Conservation (phyloP, 768 basidiomycete species). For the Pisolithus microcarpus region DNA sequence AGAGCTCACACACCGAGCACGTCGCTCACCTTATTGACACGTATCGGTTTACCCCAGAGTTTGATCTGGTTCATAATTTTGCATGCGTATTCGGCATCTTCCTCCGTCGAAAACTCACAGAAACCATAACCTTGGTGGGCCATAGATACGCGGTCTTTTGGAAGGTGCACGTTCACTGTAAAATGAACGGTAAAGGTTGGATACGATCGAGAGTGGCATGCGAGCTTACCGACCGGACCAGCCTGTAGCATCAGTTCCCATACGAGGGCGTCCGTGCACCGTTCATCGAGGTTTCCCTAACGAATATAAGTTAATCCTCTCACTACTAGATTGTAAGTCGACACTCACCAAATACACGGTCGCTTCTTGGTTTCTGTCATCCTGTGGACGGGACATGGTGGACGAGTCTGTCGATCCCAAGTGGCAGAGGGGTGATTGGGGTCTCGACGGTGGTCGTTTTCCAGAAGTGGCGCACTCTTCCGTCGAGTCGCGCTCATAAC, state of each 20-base stretch:
- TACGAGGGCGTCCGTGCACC: constrained; percentile 85
- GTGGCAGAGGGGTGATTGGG: no score
- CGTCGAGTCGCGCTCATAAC: no score
- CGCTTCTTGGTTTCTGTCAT: constrained; percentile 88
- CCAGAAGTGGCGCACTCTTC: no score
- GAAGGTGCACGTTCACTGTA: constrained; percentile 92
- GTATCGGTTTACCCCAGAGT: constrained; percentile 95
- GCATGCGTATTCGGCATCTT: constrained; percentile 99
- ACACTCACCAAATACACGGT: constrained; percentile 71
- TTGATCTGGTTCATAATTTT: constrained; percentile 99
- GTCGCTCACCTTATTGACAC: constrained; percentile 91
- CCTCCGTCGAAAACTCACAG: constrained; percentile 98
- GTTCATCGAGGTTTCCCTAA: constrained; percentile 95
- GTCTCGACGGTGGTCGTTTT: no score
- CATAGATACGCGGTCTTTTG: constrained; percentile 98
- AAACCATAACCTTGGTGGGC: constrained; percentile 99
- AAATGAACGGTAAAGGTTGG: not conserved
- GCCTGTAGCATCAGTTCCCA: constrained; percentile 99
- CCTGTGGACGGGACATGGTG: constrained; percentile 50
- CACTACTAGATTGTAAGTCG: rapidly evolving
- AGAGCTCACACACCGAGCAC: not conserved
- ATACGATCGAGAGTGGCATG: not conserved
- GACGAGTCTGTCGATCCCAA: not conserved
- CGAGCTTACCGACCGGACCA: constrained; percentile 86
- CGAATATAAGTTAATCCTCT: constrained; percentile 3